Base-by-base conservation (phyloP, 2,329 filamentous ascomycete genomes). In the Ophiocordyceps sinensis region DNA sequence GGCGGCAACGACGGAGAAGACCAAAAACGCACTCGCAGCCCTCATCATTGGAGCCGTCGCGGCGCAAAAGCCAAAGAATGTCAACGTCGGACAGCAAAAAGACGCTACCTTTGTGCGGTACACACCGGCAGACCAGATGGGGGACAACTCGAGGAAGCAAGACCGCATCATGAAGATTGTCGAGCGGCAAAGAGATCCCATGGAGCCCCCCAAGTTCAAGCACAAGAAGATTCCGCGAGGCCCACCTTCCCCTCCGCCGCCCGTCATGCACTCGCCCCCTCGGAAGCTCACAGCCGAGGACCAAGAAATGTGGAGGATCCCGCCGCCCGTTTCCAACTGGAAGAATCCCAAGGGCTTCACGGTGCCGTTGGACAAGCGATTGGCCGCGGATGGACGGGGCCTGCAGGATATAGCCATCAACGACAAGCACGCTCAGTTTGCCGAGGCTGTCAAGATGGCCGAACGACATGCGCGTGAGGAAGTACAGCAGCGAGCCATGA, bases 341-440 rank as follows among this genome's bases (percentile, higher is more conserved):
- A 98, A 98, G 74, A 98, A 98, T 60, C 85, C 89, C 1, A 96
- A 96, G 66, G 91, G 91, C 53, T 98, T 94, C 57, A 98, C 91
- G 0, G 85, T 98, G 1, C 86, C 91, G 0, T 63, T 98, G 40
- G 91, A 98, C 60, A 98, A 98, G 68, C 81, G 91, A 56, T 66
- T 98, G 51, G 91, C 91, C 15, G 89, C 91, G 9, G 89, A 96
- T 59, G 91, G 91, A 12, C 75, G 91, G 53, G 86, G 86, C 1
- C 59, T 98, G 47, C 87, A 95, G 60, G 91, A 98, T 57, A 79
- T 94, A 35, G 82, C 86, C 7, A 96, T 98, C 64, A 96, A 94
- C 63, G 91, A 98, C 68, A 96, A 95, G 58, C 96, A 98, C 57
- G 89, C 89, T 3, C 86, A 94, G 53, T 93, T 98, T 57, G 84